Evolutionary conservation across 1,139 yeast species (phyloP).

Genomic region (Suhomyces taliae): DNA sequence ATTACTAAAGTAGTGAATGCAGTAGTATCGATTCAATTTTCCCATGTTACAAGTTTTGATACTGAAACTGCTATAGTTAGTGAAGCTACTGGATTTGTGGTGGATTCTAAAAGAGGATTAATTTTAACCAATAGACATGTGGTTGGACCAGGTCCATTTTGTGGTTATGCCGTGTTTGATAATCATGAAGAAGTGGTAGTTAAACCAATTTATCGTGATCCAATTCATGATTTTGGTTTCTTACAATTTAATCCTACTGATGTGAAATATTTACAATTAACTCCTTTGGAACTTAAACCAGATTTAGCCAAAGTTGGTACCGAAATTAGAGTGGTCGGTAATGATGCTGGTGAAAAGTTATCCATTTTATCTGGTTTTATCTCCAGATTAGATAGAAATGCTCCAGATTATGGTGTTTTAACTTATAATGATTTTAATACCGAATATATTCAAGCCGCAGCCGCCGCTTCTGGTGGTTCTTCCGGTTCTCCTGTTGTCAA

Average conservation of each 20-base stretch:
- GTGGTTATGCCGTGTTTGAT: conserved; percentile 88
- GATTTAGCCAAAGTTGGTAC: conserved; percentile 85
- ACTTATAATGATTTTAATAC: conserved; percentile 96
- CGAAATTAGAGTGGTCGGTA: conserved; percentile 92
- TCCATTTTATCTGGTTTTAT: conserved; percentile 89
- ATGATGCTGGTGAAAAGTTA: conserved; percentile 93
- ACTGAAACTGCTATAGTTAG: conserved; percentile 80
- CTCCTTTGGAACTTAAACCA: conserved; percentile 69
- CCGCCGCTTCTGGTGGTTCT: conserved; percentile 93
- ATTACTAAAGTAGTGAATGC: conserved; percentile 80
- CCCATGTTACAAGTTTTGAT: conserved; percentile 85
- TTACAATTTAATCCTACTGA: conserved; percentile 70
- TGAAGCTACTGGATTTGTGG: conserved; percentile 96
- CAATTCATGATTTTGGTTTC: conserved; percentile 84
- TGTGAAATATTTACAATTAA: conserved; percentile 72
- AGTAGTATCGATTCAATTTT: conserved; percentile 86
- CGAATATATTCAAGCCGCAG: conserved; percentile 95
- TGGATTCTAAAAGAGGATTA: conserved; percentile 76
- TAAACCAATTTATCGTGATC: conserved; percentile 78
- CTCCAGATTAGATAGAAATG: conserved; percentile 86
- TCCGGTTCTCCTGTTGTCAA: conserved; percentile 95
- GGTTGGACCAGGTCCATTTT: conserved; percentile 92
- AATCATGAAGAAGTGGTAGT: conserved; percentile 94
- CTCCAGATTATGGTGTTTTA: conserved; percentile 88
- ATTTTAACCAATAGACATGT: conserved; percentile 92